Base-by-base conservation (phyloP, 1,139 yeast species). In the Debaryomyces sp. region DNA sequence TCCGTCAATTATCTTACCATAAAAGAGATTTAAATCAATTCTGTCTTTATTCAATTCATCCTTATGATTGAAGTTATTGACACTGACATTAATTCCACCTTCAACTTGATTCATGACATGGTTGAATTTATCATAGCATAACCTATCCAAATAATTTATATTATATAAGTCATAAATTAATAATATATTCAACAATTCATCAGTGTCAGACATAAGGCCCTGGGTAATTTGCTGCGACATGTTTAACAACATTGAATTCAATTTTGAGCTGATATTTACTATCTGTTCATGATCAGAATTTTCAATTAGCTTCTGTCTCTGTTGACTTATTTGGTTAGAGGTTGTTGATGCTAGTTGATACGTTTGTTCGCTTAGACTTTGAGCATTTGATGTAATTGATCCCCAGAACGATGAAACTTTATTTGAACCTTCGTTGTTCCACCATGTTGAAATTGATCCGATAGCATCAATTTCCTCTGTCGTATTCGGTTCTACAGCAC, bases 71-170 rank as follows among this genome's bases (percentile, higher is more conserved):
- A 70, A 72, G 68, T 82, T 80, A 58, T 75, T 77, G 7, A 84
- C 82, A 52, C 75, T 74, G 13, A 85, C 80, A 46, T 80, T 75
- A 41, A 86, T 90, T 10, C 90, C 92, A 33, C 97, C 97, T 64
- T 92, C 97, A 13, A 92, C 97, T 67, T 92, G 97, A 54, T 80
- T 80, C 86, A 91, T 84, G n/a, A 90, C 97, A 48, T 79, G 77
- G 59, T 84, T 85, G 66, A 94, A 94, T 55, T 86, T 89, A 44
- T 77, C 74, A 55, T 82, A 80, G 15, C 89, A 84, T 53, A 84
- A 73, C 46, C 77, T 74, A 53, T 87, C 88, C 57, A 92, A 76
- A 54, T 82, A 78, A 24, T 82, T 74, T 63, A 86, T 81, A 57
- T 94, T 91, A 46, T 66, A 81, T 69, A 92, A 77, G 66, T 94